Conservation (phyloP, 495 filamentous ascomycete species). For the Penicillium macrosclerotiorum region DNA sequence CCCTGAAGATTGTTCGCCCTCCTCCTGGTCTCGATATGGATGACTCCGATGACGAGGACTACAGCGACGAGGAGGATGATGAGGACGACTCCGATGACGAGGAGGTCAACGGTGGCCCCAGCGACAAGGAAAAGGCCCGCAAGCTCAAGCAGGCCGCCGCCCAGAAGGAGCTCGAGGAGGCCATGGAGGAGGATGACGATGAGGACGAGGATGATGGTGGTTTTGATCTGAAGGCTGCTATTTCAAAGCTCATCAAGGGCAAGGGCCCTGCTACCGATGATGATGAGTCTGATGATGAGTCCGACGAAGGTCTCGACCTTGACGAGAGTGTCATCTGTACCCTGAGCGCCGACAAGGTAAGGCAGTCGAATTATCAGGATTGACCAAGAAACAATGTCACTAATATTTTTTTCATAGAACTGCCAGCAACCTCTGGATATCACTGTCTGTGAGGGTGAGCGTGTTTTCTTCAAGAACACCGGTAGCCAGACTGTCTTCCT, state of each 20-base stretch:
- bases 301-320: slow-evolving; percentile 63
- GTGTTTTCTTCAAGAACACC: slow-evolving; percentile 84
- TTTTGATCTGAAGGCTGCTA: slow-evolving; percentile 59
- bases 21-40: slow-evolving; percentile 51
- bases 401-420: slow-evolving; percentile 54
- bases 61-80: slow-evolving; percentile 58
- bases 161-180: slow-evolving; percentile 63
- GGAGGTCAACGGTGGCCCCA: slow-evolving; percentile 81
- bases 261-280: slow-evolving; percentile 74
- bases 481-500: slow-evolving; percentile 89
- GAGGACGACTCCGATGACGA: slow-evolving; percentile 64
- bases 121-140: slow-evolving; percentile 83
- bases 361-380: slow-evolving; percentile 13
- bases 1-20: slow-evolving; percentile 82
- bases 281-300: slow-evolving; percentile 61
- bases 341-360: slow-evolving; percentile 77
- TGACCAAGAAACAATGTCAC: background rate
- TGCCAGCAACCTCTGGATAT: slow-evolving; percentile 96
- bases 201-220: slow-evolving; percentile 58
- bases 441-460: slow-evolving; percentile 79
- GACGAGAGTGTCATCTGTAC: slow-evolving; percentile 94
- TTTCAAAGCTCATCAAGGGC: slow-evolving; percentile 68
- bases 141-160: slow-evolving; percentile 69
- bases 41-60: slow-evolving; percentile 60
- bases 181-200: slow-evolving; percentile 60